Conservation (phyloP, 129 eudicot species). For the Lonicera japonica region DNA sequence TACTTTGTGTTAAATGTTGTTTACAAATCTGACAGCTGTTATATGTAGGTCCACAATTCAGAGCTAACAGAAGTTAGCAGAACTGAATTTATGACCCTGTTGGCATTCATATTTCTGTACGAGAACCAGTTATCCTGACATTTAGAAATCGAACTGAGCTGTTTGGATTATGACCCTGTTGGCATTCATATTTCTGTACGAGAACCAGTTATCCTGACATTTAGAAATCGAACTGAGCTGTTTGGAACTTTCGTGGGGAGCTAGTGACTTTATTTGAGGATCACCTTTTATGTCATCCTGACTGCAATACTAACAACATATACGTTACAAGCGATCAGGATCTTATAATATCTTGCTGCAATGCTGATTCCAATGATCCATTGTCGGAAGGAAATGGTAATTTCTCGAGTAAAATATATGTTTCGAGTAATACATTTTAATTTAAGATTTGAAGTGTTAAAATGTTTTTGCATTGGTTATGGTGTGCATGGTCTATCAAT, state of each 20-base stretch:
- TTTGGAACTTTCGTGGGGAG: conserved; percentile 92
- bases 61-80: conserved; percentile 73
- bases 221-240: conserved; percentile 75
- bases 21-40: too few relatives aligned
- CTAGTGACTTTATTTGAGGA: conserved; percentile 90
- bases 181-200: conserved; percentile 79
- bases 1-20: too few relatives aligned
- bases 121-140: conserved; percentile 79
- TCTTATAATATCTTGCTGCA: conserved; percentile 84
- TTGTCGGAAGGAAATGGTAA: conserved; percentile 56
- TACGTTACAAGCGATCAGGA: conserved; percentile 90
- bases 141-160: conserved; percentile 73
- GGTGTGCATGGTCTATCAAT: conserved; percentile 78
- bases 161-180: conserved; percentile 97
- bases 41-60: conserved; percentile 77
- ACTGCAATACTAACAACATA: conserved; percentile 84
- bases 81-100: conserved; percentile 77
- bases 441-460: neutral
- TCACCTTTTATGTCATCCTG: conserved; percentile 88
- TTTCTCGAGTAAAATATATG: too few relatives aligned
- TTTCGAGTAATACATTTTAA: too few relatives aligned
- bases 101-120: conserved; percentile 77
- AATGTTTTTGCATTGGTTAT: neutral
- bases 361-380: conserved; percentile 65
- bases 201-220: conserved; percentile 76